Conservation (phyloP, 169 alveolate species). For the Plasmodium ovale region DNA sequence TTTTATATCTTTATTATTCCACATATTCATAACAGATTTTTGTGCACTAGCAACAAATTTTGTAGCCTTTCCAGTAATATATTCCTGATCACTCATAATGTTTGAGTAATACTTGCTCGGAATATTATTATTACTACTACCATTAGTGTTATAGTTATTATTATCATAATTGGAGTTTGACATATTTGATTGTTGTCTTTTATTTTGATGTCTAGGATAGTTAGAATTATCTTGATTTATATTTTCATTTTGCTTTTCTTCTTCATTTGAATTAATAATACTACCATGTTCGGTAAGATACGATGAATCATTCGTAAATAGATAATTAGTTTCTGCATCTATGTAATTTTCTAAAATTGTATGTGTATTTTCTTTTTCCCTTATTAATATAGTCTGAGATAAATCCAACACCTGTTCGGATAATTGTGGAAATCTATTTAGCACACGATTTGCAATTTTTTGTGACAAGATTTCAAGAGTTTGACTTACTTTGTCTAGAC, state of each 20-base stretch:
- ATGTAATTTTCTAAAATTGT: slow-evolving; percentile 90
- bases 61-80: slow-evolving; percentile 82
- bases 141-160: slow-evolving; percentile 13
- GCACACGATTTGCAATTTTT: slow-evolving; percentile 92
- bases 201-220: slow-evolving; percentile 15
- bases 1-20: slow-evolving; percentile 80
- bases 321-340: slow-evolving; percentile 92
- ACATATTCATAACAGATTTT: slow-evolving; percentile 76
- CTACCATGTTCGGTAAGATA: slow-evolving; percentile 90
- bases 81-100: slow-evolving; percentile 49
- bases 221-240: slow-evolving; percentile 20
- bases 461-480: slow-evolving; percentile 92
- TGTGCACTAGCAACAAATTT: slow-evolving; percentile 80
- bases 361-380: slow-evolving; percentile 92
- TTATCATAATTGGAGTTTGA: slow-evolving; percentile 28
- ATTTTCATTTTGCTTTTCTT: slow-evolving; percentile 77
- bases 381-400: slow-evolving; percentile 87
- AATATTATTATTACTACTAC: neutral
- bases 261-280: slow-evolving; percentile 76
- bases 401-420: slow-evolving; percentile 92
- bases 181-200: slow-evolving; percentile 34
- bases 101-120: slow-evolving; percentile 37
- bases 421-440: slow-evolving; percentile 94
- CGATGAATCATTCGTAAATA: slow-evolving; percentile 95
- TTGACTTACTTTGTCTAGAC: slow-evolving; percentile 86